Evolutionary conservation across 2,329 filamentous ascomycete species (phyloP), one percentile per base, ranked within the genome.

Genomic region (Calonectria pseudoturangicola): DNA sequence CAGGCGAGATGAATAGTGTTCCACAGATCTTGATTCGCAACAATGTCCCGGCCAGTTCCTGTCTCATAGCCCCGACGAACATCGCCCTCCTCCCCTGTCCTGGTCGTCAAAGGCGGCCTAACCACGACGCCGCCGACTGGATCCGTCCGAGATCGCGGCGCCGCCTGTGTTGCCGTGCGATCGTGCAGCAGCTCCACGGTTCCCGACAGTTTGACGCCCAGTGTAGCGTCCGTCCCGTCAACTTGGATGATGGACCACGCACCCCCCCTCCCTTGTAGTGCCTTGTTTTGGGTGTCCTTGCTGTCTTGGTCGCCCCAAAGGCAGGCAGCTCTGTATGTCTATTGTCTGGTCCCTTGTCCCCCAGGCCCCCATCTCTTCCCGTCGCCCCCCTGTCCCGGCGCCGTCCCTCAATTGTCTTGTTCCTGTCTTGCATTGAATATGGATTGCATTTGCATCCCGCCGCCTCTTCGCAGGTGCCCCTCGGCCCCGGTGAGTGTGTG

Each of bases 21-120:
- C 78, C 81, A 85, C 84, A 84, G 83, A 85, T 84, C 83, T 84
- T 81, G 79, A 77, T 78, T 79, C 79, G 79, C 77, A 80, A 79
- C 81, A 81, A 82, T 83, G 78, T 79, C 81, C 80, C 81, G 81
- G 79, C 74, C 73, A 76, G 75, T 72, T 73, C 41, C 13, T 79
- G 77, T 79, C 77, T 79, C 72, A 79, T 58, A 66, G 58, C 73
- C 65, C 65, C 75, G 77, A 79, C 76, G 73, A 72, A 73, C 69
- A 75, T 75, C 54, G 66, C 58, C 66, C 41, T 79, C 58, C 54
- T 74, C 27, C 62, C 28, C 60, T 54, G 68, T 65, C 71, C 74
- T 64, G 33, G 76, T 79, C 79, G 79, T 79, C 79, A 79, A 80
- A 45, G 51, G 27, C 60, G 66, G 65, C 66, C 79, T 76, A 80